Evolutionary conservation across 129 eudicot genomes (phyloP), one percentile per base, ranked within the genome.

Genomic region (carrot (Daucus carota)): DNA sequence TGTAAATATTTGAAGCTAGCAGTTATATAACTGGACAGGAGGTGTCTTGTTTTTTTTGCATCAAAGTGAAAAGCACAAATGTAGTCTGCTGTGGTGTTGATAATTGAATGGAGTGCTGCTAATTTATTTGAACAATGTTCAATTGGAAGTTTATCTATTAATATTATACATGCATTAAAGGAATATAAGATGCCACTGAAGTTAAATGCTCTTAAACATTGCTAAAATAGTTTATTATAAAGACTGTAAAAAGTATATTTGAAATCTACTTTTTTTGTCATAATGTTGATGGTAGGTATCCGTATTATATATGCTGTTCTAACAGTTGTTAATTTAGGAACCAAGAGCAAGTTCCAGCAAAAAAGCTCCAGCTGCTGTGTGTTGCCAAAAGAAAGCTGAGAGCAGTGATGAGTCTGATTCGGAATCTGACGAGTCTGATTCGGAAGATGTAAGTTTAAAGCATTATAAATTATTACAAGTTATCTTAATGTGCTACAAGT

Each of bases 381-480:
- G 71, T 68, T 40, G 67, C 68, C 60, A 24, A 31, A 8, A 77
- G 47, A 52, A 77, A 69, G 36, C 75, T 33, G 0, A 47, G 50
- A 33, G 40, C 40, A 48, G 67, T 69, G 74, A 69, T 29, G 79
- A 57, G 4, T 83, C 86, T 7, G 77, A 59, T 4, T 74, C 85
- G 18, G 81, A 73, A 11, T 66, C 66, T 4, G 59, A 72, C 36
- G 73, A 59, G n/a, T 74, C 77, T 17, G 84, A 70, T 0, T 76
- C 68, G 41, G 65, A 57, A 57, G 79, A 73, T 73, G 82, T 44
- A 12, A 42, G 63, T 71, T n/a, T n/a, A n/a, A n/a, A n/a, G n/a
- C n/a, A n/a, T n/a, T n/a, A n/a, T n/a, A n/a, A n/a, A n/a, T n/a
- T n/a, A n/a, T n/a, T n/a, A n/a, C n/a, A n/a, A n/a, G n/a, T n/a